Evolutionary conservation across 2,329 filamentous ascomycete genomes (phyloP), one percentile per base, ranked within the genome.

Genomic region (Colletotrichum tofieldiae): DNA sequence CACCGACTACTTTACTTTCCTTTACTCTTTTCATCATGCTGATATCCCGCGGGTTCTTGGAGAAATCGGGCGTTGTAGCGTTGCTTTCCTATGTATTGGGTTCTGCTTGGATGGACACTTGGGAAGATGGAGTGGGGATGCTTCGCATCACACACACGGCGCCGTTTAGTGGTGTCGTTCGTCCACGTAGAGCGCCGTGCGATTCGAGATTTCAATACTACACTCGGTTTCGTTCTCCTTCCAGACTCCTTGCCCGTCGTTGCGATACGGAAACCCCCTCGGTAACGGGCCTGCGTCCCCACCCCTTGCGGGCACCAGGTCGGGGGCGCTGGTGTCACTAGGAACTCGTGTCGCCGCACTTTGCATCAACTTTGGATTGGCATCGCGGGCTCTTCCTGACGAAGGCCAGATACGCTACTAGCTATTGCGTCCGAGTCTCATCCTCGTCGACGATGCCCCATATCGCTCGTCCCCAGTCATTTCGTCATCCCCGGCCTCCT

Each of bases 61-160:
- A 59, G 62, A 47, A 54, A 59, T 39, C 18, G 52, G 62, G 67
- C 54, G 67, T 70, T 70, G 20, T 20, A 52, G 54, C 54, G 52
- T 29, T 37, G 32, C 45, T 66, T 66, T 59, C 39, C 29, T 14
- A 23, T 45, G n/a, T 54, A 9, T n/a, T 49, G 11, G 26, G 20
- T 51, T 52, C 63, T 56, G 43, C 51, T 23, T 37, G 39, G n/a
- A 9, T 32, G 32, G n/a, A 14, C 23, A 4, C 41, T 49, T 26
- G 37, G 32, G 5, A n/a, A 11, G 37, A 37, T 43, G 37, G 52
- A 12, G 20, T 20, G 20, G 18, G 16, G 9, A 55, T 55, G 52
- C 52, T 23, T 37, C 11, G 9, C 20, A 37, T 55, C 52, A n/a
- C 32, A 29, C 18, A 26, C 23, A 35, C 37, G 58, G 60, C 23